Evolutionary conservation across 371 early-diverging fungal species (phyloP).

Genomic region (Choanephora cucurbitarum): DNA sequence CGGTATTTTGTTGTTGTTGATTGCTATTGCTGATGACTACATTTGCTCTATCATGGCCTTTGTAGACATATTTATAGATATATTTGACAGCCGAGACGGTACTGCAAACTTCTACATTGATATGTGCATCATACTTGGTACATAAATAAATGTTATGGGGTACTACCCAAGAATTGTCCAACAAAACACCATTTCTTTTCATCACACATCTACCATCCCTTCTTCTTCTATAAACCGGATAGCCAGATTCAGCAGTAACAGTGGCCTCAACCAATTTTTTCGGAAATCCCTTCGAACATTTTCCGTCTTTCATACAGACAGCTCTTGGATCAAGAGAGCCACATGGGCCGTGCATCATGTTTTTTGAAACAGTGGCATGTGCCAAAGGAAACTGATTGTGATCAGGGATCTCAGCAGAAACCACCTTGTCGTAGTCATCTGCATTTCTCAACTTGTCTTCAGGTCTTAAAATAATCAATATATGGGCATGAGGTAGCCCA

Average conservation of each 20-base stretch:
- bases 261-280: not conserved
- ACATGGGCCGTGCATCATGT: slow-evolving; percentile 45
- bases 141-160: slow-evolving; percentile 20
- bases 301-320: slow-evolving; percentile 29
- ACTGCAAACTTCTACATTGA: slow-evolving; percentile 29
- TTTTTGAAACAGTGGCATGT: slow-evolving; percentile 25
- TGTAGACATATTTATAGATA: slow-evolving; percentile 40
- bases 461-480: slow-evolving; percentile 27
- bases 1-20: no score
- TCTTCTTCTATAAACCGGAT: not conserved
- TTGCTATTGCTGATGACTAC: not conserved
- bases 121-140: slow-evolving; percentile 33
- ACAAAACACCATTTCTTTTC: not conserved
- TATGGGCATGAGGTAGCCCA: slow-evolving; percentile 37
- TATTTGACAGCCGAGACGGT: slow-evolving; percentile 33
- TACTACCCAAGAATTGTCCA: slow-evolving; percentile 36
- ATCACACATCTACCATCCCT: not conserved
- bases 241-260: not conserved
- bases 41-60: slow-evolving; percentile 29
- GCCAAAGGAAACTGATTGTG: slow-evolving; percentile 13
- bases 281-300: slow-evolving; percentile 6
- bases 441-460: slow-evolving; percentile 11
- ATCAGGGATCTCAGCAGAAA: slow-evolving; percentile 37
- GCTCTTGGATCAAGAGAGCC: slow-evolving; percentile 16
- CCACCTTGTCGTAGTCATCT: slow-evolving; percentile 26